Evolutionary conservation across 345 rosid species (phyloP), one percentile per base, ranked within the genome.

Genomic region (Nasturtium officinale): DNA sequence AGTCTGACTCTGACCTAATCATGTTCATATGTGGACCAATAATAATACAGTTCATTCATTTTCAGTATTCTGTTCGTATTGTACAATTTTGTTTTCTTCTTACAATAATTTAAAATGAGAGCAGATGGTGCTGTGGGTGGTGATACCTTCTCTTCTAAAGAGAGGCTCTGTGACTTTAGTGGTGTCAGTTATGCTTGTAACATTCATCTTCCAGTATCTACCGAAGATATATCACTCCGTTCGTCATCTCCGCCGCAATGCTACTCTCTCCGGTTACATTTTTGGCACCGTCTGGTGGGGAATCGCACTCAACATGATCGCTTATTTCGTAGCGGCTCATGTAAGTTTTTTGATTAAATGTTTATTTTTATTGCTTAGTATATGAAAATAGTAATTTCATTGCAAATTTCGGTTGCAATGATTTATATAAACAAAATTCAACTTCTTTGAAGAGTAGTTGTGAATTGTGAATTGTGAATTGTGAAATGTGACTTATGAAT

Each of bases 211-310:
- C 77, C 98, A 94, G 65, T 94, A 94, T 78, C 86, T 94, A 40
- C 98, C 98, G n/a, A 94, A 88, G 67, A 91, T 94, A 51, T 91
- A 86, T 56, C 97, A 94, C 77, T 88, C 96, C 5, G 82, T 94
- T 8, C 85, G 95, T 82, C 87, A 91, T 61, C 81, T 94, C 56
- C 98, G 97, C 25, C 88, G 88, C 47, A 89, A 87, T 95, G 97
- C 92, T 67, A 88, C 75, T 53, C 80, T 86, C 56, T 89, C 97
- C n/a, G 96, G 97, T 56, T 94, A 94, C 86, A 85, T 91, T 38
- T 94, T 91, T 59, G 97, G 98, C 11, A 91, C 97, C 0, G 91
- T 91, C 52, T 94, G 98, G 98, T 91, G 97, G 98, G 98, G 98
- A 28, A 84, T 94, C 32, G 90, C 86, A 29, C 97, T 94, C 80